Percentiles rank a stretch among this genome's conserved stretches.
Evolutionary conservation across 306 rosid genomes (phyloP).

Genomic region (Cyamopsis tetragonoloba): DNA sequence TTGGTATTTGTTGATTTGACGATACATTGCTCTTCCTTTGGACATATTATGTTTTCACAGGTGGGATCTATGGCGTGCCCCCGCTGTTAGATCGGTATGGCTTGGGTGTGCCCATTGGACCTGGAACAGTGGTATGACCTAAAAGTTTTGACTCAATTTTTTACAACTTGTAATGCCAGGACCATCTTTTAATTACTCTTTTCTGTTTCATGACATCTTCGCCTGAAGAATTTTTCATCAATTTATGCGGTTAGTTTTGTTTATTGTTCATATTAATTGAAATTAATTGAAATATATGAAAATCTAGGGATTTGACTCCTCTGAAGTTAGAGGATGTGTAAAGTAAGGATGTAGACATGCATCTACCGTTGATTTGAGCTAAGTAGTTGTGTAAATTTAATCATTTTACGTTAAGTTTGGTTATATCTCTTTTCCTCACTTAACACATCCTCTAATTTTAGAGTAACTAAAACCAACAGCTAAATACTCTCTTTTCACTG

Average conservation of each 20-base stretch:
- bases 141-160: not conserved
- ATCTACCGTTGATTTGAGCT: too few species aligned
- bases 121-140: slow-evolving; percentile 73
- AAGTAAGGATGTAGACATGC: too few species aligned
- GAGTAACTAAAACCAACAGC: too few species aligned
- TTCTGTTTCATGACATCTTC: not conserved
- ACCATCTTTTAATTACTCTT: not conserved
- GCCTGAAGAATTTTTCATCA: not conserved
- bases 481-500: not conserved
- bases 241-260: slow-evolving; percentile 2
- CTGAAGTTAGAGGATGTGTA: too few species aligned
- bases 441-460: too few species aligned
- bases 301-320: too few species aligned
- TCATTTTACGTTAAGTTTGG: too few species aligned
- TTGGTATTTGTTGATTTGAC: not conserved
- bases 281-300: too few species aligned
- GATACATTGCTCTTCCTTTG: slow-evolving; percentile 1
- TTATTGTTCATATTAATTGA: not conserved
- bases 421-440: too few species aligned
- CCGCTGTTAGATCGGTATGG: slow-evolving; percentile 89
- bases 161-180: not conserved
- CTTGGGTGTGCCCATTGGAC: slow-evolving; percentile 83
- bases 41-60: slow-evolving; percentile 30
- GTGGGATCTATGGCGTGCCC: slow-evolving; percentile 87
- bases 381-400: too few species aligned